These are phyloP conservation scores for Mrakia frigida DNA, from an alignment of 768 basidiomycete species.

Conservation along the genomic window DNA sequence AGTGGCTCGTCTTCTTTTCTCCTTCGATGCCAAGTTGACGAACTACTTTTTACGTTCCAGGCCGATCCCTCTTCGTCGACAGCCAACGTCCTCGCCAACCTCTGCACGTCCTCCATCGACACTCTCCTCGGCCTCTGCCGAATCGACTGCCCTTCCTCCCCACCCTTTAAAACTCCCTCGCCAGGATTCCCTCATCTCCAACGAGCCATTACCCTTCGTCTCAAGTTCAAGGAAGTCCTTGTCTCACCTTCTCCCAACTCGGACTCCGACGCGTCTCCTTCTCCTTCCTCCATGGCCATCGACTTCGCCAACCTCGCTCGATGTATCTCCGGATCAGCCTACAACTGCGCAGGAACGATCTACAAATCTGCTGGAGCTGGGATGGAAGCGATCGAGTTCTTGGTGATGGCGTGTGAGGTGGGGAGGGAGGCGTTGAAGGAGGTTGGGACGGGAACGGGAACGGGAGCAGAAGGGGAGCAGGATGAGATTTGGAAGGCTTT, in stretches of 20 bases:
- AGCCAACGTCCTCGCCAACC: constrained; percentile 23
- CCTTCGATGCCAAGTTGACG: constrained; percentile 26
- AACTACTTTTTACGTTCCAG: background rate
- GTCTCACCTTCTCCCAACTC: background rate
- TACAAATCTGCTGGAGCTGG: constrained; percentile 54
- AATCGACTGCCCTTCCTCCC: background rate
- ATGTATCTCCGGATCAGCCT: constrained; percentile 39
- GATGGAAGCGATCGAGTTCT: constrained; percentile 54
- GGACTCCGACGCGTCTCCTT: constrained; percentile 16
- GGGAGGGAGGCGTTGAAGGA: constrained; percentile 51
- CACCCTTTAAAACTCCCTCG: background rate
- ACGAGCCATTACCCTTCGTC: background rate
- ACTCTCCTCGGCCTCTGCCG: constrained; percentile 29
- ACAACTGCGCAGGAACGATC: constrained; percentile 46
- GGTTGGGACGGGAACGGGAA: too few relatives aligned
- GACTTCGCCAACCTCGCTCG: constrained; percentile 40
- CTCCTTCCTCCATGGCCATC: constrained; percentile 12
- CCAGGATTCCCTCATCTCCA: background rate
- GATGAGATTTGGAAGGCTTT: constrained; percentile 57
- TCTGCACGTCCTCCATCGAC: constrained; percentile 30
- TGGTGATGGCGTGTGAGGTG: constrained; percentile 57
- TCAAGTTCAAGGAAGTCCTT: background rate
- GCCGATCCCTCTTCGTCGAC: constrained; percentile 4
- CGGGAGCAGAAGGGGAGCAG: constrained; percentile 20
- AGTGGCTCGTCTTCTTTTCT: background rate